These are phyloP conservation scores for Fusarium sp. DNA, from an alignment of 2,329 filamentous ascomycete species.

Conservation along the genomic window DNA sequence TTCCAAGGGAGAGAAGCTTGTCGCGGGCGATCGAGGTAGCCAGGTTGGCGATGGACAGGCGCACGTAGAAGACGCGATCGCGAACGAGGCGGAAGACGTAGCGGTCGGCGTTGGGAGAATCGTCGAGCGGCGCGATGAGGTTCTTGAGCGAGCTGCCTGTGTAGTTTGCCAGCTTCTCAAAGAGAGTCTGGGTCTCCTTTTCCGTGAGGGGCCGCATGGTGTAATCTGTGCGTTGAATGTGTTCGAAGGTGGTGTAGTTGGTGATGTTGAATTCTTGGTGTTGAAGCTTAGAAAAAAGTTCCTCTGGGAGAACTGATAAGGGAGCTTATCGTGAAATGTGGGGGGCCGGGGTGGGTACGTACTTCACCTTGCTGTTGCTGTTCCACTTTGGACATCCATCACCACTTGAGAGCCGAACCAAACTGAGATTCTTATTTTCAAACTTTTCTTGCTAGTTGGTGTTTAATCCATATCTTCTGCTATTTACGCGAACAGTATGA, in stretches of 20 bases:
- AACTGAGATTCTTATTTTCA: neutral
- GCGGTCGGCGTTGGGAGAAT: constrained; percentile 76
- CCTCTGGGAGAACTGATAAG: constrained; percentile 7
- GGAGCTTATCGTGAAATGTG: neutral
- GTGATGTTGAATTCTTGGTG: constrained; percentile 14
- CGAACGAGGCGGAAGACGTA: constrained; percentile 88
- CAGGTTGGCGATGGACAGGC: constrained; percentile 88
- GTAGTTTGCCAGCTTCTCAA: constrained; percentile 94
- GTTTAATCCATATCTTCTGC: neutral
- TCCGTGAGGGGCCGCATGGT: constrained; percentile 86
- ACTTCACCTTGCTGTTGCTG: neutral
- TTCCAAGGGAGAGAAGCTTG: constrained; percentile 87
- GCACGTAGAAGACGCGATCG: constrained; percentile 90
- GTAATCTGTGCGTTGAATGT: neutral
- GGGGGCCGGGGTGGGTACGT: neutral
- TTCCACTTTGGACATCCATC: neutral
- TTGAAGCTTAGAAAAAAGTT: constrained; percentile 1
- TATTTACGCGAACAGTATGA: accelerated
- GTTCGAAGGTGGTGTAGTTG: neutral
- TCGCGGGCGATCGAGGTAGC: constrained; percentile 86
- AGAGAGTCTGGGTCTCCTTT: constrained; percentile 81
- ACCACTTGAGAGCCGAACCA: neutral
- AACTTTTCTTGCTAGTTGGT: neutral
- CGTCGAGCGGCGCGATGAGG: constrained; percentile 79
- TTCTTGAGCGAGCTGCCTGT: constrained; percentile 87